Evolutionary conservation across 2,329 filamentous ascomycete genomes (phyloP).

Genomic region (Tricladium varicosporioides): DNA sequence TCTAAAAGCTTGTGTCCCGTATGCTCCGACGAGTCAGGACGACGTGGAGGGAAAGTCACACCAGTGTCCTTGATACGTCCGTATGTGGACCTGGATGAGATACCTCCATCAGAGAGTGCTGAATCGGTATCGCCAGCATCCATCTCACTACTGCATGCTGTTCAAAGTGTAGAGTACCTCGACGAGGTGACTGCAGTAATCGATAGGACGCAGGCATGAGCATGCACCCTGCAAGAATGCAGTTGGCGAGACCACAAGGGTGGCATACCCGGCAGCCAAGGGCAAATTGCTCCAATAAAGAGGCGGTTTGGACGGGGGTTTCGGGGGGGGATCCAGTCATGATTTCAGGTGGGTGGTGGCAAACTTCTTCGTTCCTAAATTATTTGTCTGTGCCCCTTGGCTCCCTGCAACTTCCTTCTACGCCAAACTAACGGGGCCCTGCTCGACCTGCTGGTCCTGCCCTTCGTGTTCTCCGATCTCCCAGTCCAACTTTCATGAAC

Average conservation of each 20-base stretch:
- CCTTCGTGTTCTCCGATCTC: background rate
- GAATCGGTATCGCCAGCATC: background rate
- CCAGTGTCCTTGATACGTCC: background rate
- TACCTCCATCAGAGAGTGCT: background rate
- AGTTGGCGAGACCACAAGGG: background rate
- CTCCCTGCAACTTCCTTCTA: too few relatives aligned
- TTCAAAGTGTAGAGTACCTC: background rate
- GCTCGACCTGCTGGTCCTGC: background rate
- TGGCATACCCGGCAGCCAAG: background rate
- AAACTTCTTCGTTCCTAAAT: background rate
- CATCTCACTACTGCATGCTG: background rate
- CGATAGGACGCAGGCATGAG: background rate
- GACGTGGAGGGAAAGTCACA: background rate
- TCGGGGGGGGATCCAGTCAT: background rate
- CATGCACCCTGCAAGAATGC: background rate
- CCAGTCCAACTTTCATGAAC: background rate
- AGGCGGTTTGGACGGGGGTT: background rate
- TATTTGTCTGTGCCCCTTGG: too few relatives aligned
- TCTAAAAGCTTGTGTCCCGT: background rate
- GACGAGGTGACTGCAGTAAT: background rate
- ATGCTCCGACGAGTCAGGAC: background rate
- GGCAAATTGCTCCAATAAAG: background rate
- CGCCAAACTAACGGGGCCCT: background rate
- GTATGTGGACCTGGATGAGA: background rate
- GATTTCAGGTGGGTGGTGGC: background rate